These are phyloP conservation scores for Dentipellis fragilis DNA, from an alignment of 768 basidiomycete genomes.

Conservation along the genomic window DNA sequence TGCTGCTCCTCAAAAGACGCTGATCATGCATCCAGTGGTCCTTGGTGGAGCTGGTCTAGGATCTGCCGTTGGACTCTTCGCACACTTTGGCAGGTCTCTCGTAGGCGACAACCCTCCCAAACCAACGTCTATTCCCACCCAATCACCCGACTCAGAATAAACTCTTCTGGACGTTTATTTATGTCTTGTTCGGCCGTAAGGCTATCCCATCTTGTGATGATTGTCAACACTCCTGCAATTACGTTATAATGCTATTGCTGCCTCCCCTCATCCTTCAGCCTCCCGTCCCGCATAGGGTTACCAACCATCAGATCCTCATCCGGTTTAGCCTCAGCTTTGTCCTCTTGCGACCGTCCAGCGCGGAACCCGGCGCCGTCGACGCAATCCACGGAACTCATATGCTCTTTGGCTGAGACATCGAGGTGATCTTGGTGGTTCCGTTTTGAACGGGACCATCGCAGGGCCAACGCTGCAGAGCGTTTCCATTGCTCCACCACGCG, in stretches of 20 bases:
- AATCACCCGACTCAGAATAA: no score
- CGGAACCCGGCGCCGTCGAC: slow-evolving; percentile 43
- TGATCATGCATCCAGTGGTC: slow-evolving; percentile 34
- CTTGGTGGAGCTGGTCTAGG: slow-evolving; percentile 67
- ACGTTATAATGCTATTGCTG: slow-evolving; percentile 9
- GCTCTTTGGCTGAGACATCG: slow-evolving; percentile 51
- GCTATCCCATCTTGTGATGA: background rate
- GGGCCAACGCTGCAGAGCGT: slow-evolving; percentile 29
- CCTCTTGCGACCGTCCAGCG: slow-evolving; percentile 5
- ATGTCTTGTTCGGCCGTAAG: no score
- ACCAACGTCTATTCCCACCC: slow-evolving; percentile 13
- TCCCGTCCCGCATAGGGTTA: slow-evolving; percentile 25
- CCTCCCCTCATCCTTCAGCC: slow-evolving; percentile 24
- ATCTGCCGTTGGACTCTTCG: slow-evolving; percentile 45
- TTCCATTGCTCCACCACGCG: slow-evolving; percentile 36
- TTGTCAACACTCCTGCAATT: background rate
- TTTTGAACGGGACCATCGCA: slow-evolving; percentile 37
- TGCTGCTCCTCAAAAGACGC: no score
- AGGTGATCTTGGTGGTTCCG: slow-evolving; percentile 51
- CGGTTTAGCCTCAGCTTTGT: slow-evolving; percentile 4
- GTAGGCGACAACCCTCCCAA: slow-evolving; percentile 43
- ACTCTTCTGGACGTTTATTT: no score
- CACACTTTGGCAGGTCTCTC: slow-evolving; percentile 44
- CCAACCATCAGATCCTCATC: slow-evolving; percentile 21
- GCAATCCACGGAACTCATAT: slow-evolving; percentile 71